phyloP scores from a whole-genome alignment of 179 eudicot genomes.

The Camellia oleifera region DNA sequence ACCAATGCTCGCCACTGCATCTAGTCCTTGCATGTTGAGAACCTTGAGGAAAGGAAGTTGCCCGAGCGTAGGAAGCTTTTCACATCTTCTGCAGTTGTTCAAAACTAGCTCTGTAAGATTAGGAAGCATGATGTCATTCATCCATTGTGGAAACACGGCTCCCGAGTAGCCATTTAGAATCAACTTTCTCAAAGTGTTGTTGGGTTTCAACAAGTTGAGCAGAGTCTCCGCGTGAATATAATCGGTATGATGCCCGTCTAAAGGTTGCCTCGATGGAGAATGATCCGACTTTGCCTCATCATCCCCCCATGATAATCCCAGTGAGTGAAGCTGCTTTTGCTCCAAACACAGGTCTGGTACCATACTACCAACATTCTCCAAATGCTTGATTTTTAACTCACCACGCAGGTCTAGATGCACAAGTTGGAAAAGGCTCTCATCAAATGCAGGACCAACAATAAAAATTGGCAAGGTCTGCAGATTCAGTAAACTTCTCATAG shows the following conservation, averaged over 20 bases:
- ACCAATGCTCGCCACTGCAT: background rate
- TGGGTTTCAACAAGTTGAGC: constrained; percentile 10
- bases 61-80: constrained; percentile 14
- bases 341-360: constrained; percentile 15
- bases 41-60: constrained; percentile 15
- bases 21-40: constrained; percentile 14
- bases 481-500: constrained; percentile 1
- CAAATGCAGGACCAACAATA: constrained; percentile 12
- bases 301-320: constrained; percentile 11
- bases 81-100: constrained; percentile 10
- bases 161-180: constrained; percentile 12
- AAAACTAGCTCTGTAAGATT: constrained; percentile 15
- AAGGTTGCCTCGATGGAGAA: background rate
- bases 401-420: constrained; percentile 22
- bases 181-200: constrained; percentile 1
- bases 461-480: constrained; percentile 20
- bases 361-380: constrained; percentile 11
- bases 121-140: background rate
- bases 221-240: constrained; percentile 6
- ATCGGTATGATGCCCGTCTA: background rate
- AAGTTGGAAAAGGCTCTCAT: constrained; percentile 20
- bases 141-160: constrained; percentile 14
- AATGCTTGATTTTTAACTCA: constrained; percentile 14
- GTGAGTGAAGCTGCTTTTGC: constrained; percentile 17
- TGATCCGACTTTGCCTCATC: background rate